Percentiles rank a stretch among this genome's conserved stretches.
phyloP scores from a whole-genome alignment of 2,329 filamentous ascomycete species.

The Aspergillus pseudoviridinutans region DNA sequence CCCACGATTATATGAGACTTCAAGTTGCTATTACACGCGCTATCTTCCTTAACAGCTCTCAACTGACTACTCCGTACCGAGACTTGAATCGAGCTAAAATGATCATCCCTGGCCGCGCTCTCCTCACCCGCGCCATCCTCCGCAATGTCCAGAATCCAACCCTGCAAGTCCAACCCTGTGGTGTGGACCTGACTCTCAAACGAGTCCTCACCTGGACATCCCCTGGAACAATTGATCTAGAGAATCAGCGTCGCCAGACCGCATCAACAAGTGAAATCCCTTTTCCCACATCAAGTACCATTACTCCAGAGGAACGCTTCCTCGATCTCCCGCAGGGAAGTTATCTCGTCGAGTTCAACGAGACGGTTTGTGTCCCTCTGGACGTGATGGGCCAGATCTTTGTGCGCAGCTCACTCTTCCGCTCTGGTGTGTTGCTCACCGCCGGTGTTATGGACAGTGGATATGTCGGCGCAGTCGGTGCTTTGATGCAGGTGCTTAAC shows the following conservation, averaged over 20 bases:
- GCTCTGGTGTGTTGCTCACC: conserved; percentile 34
- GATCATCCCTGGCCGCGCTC: neutral
- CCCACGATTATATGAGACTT: no score
- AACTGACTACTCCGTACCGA: neutral
- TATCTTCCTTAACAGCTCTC: no score
- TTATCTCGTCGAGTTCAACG: conserved; percentile 37
- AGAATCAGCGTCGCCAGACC: neutral
- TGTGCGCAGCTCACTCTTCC: conserved; percentile 37
- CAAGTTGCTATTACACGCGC: no score
- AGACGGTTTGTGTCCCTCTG: conserved; percentile 36
- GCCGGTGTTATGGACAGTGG: conserved; percentile 43
- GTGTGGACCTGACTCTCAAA: neutral
- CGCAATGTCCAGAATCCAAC: neutral
- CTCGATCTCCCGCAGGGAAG: conserved; percentile 26
- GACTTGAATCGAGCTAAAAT: neutral
- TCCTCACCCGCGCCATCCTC: neutral
- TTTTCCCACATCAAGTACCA: conserved; percentile 8
- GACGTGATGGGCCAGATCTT: conserved; percentile 40
- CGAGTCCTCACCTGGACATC: neutral
- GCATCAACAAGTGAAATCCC: neutral
- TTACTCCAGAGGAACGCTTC: neutral
- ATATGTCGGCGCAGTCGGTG: conserved; percentile 41
- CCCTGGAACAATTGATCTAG: neutral
- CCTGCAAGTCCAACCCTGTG: neutral
- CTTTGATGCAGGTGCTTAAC: conserved; percentile 37